Base-by-base conservation (phyloP, 2,329 filamentous ascomycete species). In the Triangularia verruculosa region DNA sequence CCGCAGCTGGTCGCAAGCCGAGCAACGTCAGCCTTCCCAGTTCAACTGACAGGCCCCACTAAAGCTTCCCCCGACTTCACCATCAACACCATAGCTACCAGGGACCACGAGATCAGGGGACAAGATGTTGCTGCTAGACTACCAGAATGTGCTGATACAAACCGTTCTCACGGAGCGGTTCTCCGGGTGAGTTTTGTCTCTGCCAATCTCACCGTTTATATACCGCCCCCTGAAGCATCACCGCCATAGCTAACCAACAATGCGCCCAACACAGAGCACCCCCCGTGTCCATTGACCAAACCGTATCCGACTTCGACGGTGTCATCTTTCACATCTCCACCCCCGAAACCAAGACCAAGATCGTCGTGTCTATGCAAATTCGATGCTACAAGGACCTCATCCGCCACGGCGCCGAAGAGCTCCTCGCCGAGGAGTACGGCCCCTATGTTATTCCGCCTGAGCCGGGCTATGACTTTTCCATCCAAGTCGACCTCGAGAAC, bases 301-400 rank as follows among this genome's bases (percentile, higher is more conserved):
- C 96, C 68, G 92, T 97, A 67, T 98, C 94, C 76, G 95, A 99
- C 80, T 99, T 99, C 75, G 96, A 99, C 80, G 94, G 94, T 75
- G 95, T 98, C 72, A 96, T 91, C 70, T 99, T 98, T 80, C 95
- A 99, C 79, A 93, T 99, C 74, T 98, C 94, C 39, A 99, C 95
- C 1, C 95, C 94, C 64, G 93, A 97, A 77, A 82, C 88, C 67
- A 98, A 98, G 83, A 89, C 92, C 57, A 92, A 96, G 80, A 97
- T 99, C 70, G 85, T 96, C 59, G 88, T 99, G 64, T 99, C 95
- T 22, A 90, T 99, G 72, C 88, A 92, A 77, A 92, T 99, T 77
- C 91, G 94, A 81, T 99, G 95, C 82, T 99, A 89, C 82, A 85
- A 87, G 70, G 96, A 99, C 76, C 85, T 99, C 51, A 85, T 98